Conservation (phyloP, 305 asterid species). For the Andrographis paniculata region DNA sequence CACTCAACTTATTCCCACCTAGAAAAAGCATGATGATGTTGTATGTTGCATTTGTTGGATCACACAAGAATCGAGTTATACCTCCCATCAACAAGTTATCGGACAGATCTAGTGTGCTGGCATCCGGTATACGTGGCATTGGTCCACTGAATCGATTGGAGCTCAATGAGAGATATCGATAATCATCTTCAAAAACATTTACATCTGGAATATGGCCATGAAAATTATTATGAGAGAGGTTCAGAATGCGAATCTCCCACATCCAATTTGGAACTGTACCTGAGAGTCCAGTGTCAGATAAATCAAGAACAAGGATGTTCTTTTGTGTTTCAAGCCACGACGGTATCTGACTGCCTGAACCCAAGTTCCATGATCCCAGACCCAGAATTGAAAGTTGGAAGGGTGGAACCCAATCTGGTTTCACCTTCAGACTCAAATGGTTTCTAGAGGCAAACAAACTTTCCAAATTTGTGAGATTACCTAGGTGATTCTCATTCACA, state of each 20-base stretch:
- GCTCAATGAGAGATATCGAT: slow-evolving; percentile 12
- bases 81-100: slow-evolving; percentile 24
- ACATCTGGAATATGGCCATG: slow-evolving; percentile 17
- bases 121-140: slow-evolving; percentile 15
- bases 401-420: slow-evolving; percentile 19
- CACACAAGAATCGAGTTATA: slow-evolving; percentile 17
- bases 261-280: slow-evolving; percentile 29
- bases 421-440: slow-evolving; percentile 14
- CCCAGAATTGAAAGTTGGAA: slow-evolving; percentile 1
- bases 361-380: slow-evolving; percentile 20
- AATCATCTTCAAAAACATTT: not conserved
- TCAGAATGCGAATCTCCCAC: slow-evolving; percentile 17
- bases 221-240: slow-evolving; percentile 19
- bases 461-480: not conserved
- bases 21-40: slow-evolving; percentile 18
- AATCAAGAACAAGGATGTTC: slow-evolving; percentile 13
- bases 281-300: slow-evolving; percentile 24
- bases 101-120: slow-evolving; percentile 23
- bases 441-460: slow-evolving; percentile 4
- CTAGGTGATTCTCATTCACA: slow-evolving; percentile 19
- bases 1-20: slow-evolving; percentile 17
- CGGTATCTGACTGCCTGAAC: slow-evolving; percentile 13
- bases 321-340: slow-evolving; percentile 25
- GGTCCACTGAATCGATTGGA: slow-evolving; percentile 30
- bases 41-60: not conserved